Evolutionary conservation across 1,284 basidiomycete species (phyloP), one percentile per base, ranked within the genome.

Genomic region (Tylopilus sp.): DNA sequence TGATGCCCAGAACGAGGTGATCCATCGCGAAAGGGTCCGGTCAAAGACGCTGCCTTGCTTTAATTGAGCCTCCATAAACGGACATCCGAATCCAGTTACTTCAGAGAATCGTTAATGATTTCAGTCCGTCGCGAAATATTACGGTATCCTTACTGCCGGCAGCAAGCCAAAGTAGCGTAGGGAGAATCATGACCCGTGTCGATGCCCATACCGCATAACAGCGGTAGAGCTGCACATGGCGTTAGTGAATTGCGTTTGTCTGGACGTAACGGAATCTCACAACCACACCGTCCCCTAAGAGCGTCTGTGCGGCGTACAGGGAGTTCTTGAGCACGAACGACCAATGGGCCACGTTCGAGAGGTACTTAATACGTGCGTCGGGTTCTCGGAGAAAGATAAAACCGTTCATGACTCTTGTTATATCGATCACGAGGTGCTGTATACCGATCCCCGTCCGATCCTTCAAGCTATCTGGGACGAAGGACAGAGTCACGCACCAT

Each of bases 201-300:
- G 54, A 57, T 18, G 55, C 57, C 59, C 59, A 63, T 23, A 61
- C 53, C 4, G 51, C 44, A 31, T 61, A 58, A 42, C 61, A 64
- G 3, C 63, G 63, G 38, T 61, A 60, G 9, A 65, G 48, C 63
- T 65, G 7, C 2, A 36, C 23, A 2, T 18, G 12, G 0, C 6
- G 6, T 65, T 33, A 56, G 35, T 25, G 10, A 16, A 35, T 21
- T 11, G 4, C 9, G 2, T 38, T 26, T 18, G 6, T 19, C 19
- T 11, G 2, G 25, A 23, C n/a, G 19, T 5, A 33, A 21, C 16
- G 19, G 21, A 28, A 38, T 58, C 64, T 48, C 30, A 69, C 68
- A 12, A 71, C 52, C 5, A 70, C 64, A 15, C 59, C 61, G 31
- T 71, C 68, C 2, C 67, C 64, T 21, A 70, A 53, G 10, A 70